Base-by-base conservation (phyloP, 2,329 filamentous ascomycete species). In the Clarireedia hainanense region DNA sequence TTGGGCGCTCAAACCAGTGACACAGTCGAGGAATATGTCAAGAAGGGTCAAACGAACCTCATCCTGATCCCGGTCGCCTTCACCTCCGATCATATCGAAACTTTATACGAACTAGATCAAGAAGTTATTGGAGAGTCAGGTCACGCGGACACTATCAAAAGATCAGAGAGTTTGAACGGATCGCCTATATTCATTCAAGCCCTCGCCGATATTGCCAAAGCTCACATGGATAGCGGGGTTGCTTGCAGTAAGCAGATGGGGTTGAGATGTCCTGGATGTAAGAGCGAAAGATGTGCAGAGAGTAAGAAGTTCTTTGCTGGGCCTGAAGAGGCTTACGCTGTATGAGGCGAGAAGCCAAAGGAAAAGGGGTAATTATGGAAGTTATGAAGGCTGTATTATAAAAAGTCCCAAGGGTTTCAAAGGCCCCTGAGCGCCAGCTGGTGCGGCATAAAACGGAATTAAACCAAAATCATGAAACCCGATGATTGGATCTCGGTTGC, bases 1-100 rank as follows among this genome's bases (percentile, higher is more conserved):
- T 79, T 99, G 7, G 94, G 94, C 23, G 91, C 94, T 10, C 94
- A 99, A 72, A 99, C 94, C 0, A 85, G 86, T 58, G 84, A 86
- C 62, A 92, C 91, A 0, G 94, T 99, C 10, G 84, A 91, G 68
- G 80, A 90, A 58, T 95, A 96, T 69, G 84, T 97, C 62, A 83
- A 88, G 68, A 91, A 94, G 72, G 94, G 92, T 0, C 89, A 96
- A 68, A 95, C 86, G 55, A 91, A 99, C 68, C 78, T 99, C 54
- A 78, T 96, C 1, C 78, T 99, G 6, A 90, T 99, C 55, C 94
- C 94, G 0, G 95, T 99, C 62, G 94, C 94, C 5, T 99, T 99
- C 70, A 99, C 94, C 0, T 95, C 89, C n/a, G 94, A 99, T 67
- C 94, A 99, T 69, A 99, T 99, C 63, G 94, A 99, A 74, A 99